These are phyloP conservation scores for Solanum phureja DNA, from an alignment of 257 asterid genomes.

Conservation along the genomic window DNA sequence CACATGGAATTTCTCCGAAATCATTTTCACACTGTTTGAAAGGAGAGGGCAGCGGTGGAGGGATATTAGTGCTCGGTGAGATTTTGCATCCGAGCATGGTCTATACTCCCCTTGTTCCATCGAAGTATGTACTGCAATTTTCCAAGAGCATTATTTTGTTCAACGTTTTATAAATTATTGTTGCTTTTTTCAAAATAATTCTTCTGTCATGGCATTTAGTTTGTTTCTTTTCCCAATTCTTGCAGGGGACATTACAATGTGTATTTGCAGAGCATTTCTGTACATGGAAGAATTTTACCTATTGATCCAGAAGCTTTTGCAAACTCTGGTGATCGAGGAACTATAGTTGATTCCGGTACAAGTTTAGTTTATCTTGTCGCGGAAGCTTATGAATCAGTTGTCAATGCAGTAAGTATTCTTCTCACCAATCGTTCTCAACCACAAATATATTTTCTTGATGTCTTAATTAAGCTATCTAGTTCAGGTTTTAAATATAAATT, in stretches of 20 bases:
- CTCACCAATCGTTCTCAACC: background rate
- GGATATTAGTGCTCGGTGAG: constrained; percentile 54
- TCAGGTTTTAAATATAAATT: too few relatives aligned
- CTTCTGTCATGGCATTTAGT: too few relatives aligned
- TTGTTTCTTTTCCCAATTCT: background rate
- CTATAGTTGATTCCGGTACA: constrained; percentile 78
- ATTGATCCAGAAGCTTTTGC: constrained; percentile 59
- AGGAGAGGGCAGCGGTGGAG: constrained; percentile 84
- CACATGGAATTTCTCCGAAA: constrained; percentile 60
- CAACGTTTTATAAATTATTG: background rate
- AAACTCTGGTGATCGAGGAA: constrained; percentile 50
- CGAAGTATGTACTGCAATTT: constrained; percentile 40
- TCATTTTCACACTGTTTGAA: constrained; percentile 75
- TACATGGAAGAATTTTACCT: constrained; percentile 51
- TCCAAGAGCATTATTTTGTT: too few relatives aligned
- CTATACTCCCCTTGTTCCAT: constrained; percentile 81
- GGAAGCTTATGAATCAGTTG: constrained; percentile 69
- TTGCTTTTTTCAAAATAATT: background rate
- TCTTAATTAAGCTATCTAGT: too few relatives aligned
- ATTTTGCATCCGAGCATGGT: constrained; percentile 24
- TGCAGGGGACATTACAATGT: constrained; percentile 82
- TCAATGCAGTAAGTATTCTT: constrained; percentile 45
- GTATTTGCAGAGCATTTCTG: constrained; percentile 61
- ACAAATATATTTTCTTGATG: too few relatives aligned
- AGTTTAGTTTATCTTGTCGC: constrained; percentile 70